These are phyloP conservation scores for Coemansia sp. DNA, from an alignment of 192 early-diverging fungal species.

Conservation along the genomic window DNA sequence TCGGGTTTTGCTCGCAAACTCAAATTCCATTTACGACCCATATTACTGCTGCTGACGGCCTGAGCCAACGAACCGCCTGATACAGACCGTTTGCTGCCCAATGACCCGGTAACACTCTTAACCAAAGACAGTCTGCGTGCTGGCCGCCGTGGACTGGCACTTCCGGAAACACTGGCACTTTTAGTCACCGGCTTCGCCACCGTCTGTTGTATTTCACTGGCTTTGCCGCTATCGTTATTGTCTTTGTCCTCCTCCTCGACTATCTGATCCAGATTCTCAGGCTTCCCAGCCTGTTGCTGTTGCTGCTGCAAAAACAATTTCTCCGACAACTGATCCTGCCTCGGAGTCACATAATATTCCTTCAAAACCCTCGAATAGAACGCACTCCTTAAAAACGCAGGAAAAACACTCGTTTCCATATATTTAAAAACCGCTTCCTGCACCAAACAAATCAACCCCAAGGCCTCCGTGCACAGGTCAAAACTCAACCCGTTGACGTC, in stretches of 20 bases:
- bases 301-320: slow-evolving; percentile 23
- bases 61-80: slow-evolving; percentile 9
- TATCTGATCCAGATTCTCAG: neutral
- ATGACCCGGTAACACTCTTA: slow-evolving; percentile 16
- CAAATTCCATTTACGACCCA: slow-evolving; percentile 22
- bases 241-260: neutral
- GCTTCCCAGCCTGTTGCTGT: neutral
- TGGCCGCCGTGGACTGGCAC: neutral
- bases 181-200: neutral
- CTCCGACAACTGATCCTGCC: slow-evolving; percentile 28
- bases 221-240: neutral
- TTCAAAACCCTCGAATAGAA: slow-evolving; percentile 66
- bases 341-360: slow-evolving; percentile 54
- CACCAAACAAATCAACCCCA: slow-evolving; percentile 42
- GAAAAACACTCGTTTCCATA: slow-evolving; percentile 62
- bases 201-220: neutral
- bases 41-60: neutral
- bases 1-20: slow-evolving; percentile 15
- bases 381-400: slow-evolving; percentile 61
- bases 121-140: slow-evolving; percentile 22
- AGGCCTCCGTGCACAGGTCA: slow-evolving; percentile 28
- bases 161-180: neutral
- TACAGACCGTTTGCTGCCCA: slow-evolving; percentile 10
- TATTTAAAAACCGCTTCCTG: slow-evolving; percentile 66
- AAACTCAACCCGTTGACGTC: slow-evolving; percentile 12